Conservation (phyloP, 108 stramenopile species). For the Craspedostauros australis region DNA sequence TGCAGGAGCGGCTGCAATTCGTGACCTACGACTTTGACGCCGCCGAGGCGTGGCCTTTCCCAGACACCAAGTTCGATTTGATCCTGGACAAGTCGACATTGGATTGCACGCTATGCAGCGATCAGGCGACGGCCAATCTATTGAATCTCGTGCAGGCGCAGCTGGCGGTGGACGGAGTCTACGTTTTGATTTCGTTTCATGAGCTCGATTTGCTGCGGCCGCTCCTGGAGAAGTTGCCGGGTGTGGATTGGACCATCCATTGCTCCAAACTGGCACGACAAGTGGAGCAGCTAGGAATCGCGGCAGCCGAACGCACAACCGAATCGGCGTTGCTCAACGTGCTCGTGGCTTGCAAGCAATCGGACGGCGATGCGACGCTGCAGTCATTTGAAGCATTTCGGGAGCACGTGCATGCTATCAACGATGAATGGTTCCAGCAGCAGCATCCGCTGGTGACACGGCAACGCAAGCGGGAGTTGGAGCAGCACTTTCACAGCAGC, state of each 20-base stretch:
- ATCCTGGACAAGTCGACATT: slow-evolving; percentile 79
- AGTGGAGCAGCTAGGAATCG: slow-evolving; percentile 38
- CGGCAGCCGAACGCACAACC: not conserved
- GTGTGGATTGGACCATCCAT: slow-evolving; percentile 55
- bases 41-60: slow-evolving; percentile 13
- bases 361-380: not conserved
- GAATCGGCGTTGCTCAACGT: slow-evolving; percentile 13
- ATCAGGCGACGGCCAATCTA: slow-evolving; percentile 47
- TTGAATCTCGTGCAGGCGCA: slow-evolving; percentile 56
- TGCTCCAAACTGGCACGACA: slow-evolving; percentile 47
- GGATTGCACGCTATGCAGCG: slow-evolving; percentile 75
- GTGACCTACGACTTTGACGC: slow-evolving; percentile 19
- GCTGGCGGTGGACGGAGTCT: slow-evolving; percentile 56
- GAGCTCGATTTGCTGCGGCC: slow-evolving; percentile 44
- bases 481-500: not conserved
- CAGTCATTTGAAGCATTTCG: slow-evolving; percentile 39
- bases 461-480: slow-evolving; percentile 35
- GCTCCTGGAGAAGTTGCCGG: slow-evolving; percentile 56
- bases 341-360: slow-evolving; percentile 10
- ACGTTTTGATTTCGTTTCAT: slow-evolving; percentile 73
- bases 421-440: slow-evolving; percentile 60
- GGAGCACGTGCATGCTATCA: slow-evolving; percentile 48
- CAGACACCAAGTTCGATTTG: slow-evolving; percentile 46
- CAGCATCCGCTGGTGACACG: slow-evolving; percentile 64
- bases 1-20: slow-evolving; percentile 2